Base-by-base conservation (phyloP, 768 basidiomycete genomes). In the Xerocomellus amylosporus region DNA sequence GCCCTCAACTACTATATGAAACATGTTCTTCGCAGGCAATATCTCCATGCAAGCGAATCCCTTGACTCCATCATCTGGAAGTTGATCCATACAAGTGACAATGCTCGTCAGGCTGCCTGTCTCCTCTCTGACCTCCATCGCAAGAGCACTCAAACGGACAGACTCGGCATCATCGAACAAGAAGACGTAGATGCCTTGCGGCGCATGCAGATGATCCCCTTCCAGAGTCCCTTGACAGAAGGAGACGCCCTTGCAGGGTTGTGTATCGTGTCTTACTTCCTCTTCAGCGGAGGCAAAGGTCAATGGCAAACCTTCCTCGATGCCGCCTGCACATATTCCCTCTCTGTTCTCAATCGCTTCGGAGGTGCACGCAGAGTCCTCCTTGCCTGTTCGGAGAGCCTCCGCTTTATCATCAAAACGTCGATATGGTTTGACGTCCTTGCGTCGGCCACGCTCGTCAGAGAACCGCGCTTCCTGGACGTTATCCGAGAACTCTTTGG, bases 391-490 rank as follows among this genome's bases (percentile, higher is more conserved):
- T 58, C 65, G 20, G 78, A 75, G 75, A 82, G 74, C 72, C 78
- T 74, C 68, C 80, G 72, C 36, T 91, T 91, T 70, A 85, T 92
- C 65, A 78, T 91, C 72, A 90, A 90, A 70, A 87, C 90, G 26
- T 83, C 87, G 15, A 84, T 92, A 51, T 93, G 90, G 90, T 90
- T 92, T 68, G 90, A 93, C 66, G 88, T 92, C 34, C 77, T 92
- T 48, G 89, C 88, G 8, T 83, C 86, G 1, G 79, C 86, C 47
- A 88, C 89, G n/a, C 83, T 80, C n/a, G 74, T 78, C 57, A 61
- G 77, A 58, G 60, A 71, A 4, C 89, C 90, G 10, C 74, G 74
- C 45, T 85, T 90, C 68, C 70, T 86, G 37, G 31, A 62, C 4
- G 74, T 78, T 39, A 85, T 89, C 63, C 76, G 79, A 22, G 67